A percentile compares a stretch with the other conserved stretches of the same genome.
Evolutionary conservation across 2,329 filamentous ascomycete genomes (phyloP).

Genomic region (Westerdykella ornata): DNA sequence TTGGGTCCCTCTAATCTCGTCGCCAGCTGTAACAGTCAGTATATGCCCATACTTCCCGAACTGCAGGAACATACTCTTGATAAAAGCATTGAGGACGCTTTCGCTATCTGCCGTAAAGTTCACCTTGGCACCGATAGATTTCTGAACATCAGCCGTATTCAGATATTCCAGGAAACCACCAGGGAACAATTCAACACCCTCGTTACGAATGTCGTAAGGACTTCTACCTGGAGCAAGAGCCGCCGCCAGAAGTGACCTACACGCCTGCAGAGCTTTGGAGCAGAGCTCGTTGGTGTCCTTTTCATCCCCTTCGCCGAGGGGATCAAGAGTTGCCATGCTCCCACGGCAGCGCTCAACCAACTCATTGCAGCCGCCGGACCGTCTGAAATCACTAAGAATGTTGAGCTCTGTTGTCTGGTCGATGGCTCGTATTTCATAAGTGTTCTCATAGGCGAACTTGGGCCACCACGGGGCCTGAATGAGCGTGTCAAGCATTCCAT

Average conservation of each 20-base stretch:
- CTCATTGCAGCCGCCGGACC: slow-evolving; percentile 48
- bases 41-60: neutral
- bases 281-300: slow-evolving; percentile 27
- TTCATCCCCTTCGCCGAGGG: slow-evolving; percentile 30
- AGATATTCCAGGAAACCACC: slow-evolving; percentile 48
- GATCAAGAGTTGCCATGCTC: slow-evolving; percentile 24
- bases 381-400: slow-evolving; percentile 43
- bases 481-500: slow-evolving; percentile 61
- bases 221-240: slow-evolving; percentile 18
- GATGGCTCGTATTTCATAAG: slow-evolving; percentile 57
- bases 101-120: slow-evolving; percentile 44
- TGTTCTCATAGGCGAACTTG: slow-evolving; percentile 56
- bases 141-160: slow-evolving; percentile 42
- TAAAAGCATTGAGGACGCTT: slow-evolving; percentile 40
- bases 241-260: slow-evolving; percentile 5
- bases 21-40: slow-evolving; percentile 35
- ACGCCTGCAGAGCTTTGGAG: slow-evolving; percentile 17
- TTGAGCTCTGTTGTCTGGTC: slow-evolving; percentile 46
- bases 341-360: slow-evolving; percentile 31
- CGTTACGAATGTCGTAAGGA: slow-evolving; percentile 44
- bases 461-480: slow-evolving; percentile 55
- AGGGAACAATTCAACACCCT: slow-evolving; percentile 32
- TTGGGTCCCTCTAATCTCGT: slow-evolving; percentile 39
- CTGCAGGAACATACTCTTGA: slow-evolving; percentile 10
- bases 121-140: slow-evolving; percentile 46